These are phyloP conservation scores for Chlamydomonas eustigma DNA, from an alignment of 139 green algal species.

Conservation along the genomic window DNA sequence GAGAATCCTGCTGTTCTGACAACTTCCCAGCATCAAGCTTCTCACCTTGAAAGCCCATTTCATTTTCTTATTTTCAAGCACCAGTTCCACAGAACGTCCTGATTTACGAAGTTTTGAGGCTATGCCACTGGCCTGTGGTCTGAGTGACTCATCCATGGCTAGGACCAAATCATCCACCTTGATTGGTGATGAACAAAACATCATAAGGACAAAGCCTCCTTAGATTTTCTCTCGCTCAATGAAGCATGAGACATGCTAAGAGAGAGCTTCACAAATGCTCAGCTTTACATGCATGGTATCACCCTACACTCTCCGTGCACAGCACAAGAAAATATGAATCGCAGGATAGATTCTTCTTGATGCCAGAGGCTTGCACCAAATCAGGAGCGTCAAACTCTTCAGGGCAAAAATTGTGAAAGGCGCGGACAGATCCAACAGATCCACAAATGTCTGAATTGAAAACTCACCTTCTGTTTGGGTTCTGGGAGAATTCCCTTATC, in stretches of 20 bases:
- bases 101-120: constrained; percentile 60
- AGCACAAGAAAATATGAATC: no score
- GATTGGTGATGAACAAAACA: no score
- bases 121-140: constrained; percentile 51
- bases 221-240: no score
- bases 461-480: constrained; percentile 46
- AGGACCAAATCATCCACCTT: constrained; percentile 83
- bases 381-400: no score
- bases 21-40: neutral
- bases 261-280: neutral
- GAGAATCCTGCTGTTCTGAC: neutral
- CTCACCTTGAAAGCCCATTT: constrained; percentile 83
- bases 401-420: no score
- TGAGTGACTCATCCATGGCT: constrained; percentile 65
- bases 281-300: neutral
- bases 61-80: constrained; percentile 89
- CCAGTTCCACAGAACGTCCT: constrained; percentile 83
- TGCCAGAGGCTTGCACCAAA: no score
- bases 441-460: no score
- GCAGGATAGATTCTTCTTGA: no score
- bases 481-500: constrained; percentile 73
- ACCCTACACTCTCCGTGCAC: no score
- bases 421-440: no score
- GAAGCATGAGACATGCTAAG: neutral
- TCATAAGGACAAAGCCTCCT: no score